Base-by-base conservation (phyloP, 768 basidiomycete species). In the Russula compacta region DNA sequence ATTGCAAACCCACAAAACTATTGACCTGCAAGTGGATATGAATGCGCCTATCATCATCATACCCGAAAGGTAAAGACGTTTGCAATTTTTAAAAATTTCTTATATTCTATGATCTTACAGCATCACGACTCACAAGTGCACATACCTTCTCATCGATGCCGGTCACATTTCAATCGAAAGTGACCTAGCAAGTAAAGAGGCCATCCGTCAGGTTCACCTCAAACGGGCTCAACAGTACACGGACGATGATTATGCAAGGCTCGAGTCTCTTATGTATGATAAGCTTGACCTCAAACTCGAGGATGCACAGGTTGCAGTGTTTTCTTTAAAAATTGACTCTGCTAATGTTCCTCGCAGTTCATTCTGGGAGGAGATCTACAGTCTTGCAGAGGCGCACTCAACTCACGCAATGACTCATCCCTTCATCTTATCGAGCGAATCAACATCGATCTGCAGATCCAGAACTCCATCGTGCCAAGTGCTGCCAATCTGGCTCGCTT, bases 41-140 rank as follows among this genome's bases (percentile, higher is more conserved):
- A 91, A 95, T 68, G 93, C 97, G 0, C 97, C 97, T 6, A 84
- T 99, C 67, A 97, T 99, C 70, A 92, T 99, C 67, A 82, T 98
- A 55, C 97, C 97, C 1, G 95, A 98, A 75, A 85, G 92, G 92
- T 94, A 70, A 60, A 71, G 64, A 12, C 50, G 9, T n/a, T 48
- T 19, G 7, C 52, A 7, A 38, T 67, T 46, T 62, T 58, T n/a
- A 9, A 24, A 2, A 29, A 24, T n/a, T 24, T 46, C 55, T 43
- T 58, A 10, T 39, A 24, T 61, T 54, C 52, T 58, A 40, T 58
- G 19, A 40, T 17, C 24, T 56, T 60, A 1, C 59, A 95, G 92
- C 66, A 81, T 98, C 53, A 87, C 86, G 3, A 83, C 83, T 7
- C 79, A 81, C 61, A 73, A 83, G 21, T 88, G 92, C 74, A 92